phyloP scores from a whole-genome alignment of 2,329 filamentous ascomycete species.

The Trichoderma afroharzianum region DNA sequence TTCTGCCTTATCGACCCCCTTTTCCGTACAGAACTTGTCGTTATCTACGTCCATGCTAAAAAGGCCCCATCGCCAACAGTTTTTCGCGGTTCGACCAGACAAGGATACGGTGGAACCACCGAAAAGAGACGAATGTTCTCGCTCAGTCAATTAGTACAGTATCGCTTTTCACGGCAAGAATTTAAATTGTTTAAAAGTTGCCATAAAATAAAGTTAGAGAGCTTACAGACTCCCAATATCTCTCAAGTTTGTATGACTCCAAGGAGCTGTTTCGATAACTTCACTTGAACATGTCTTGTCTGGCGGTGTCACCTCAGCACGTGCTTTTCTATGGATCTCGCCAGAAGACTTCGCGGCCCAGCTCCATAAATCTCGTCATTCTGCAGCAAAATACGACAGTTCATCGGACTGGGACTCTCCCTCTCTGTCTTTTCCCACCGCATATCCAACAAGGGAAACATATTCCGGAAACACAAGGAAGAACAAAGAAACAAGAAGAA shows the following conservation, averaged over 20 bases:
- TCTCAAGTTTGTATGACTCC: neutral
- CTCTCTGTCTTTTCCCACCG: neutral
- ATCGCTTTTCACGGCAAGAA: too few relatives aligned
- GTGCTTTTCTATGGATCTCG: neutral
- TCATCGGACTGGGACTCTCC: too few relatives aligned
- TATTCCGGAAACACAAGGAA: neutral
- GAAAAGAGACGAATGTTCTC: neutral
- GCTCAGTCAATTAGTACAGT: too few relatives aligned
- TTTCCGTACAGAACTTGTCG: neutral
- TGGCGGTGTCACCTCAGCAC: neutral
- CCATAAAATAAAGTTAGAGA: neutral
- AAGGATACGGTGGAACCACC: neutral
- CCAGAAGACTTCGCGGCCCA: neutral
- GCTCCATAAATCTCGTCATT: neutral
- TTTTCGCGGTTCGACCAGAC: neutral
- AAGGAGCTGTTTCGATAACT: neutral
- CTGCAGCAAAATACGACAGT: neutral
- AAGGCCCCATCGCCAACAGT: neutral
- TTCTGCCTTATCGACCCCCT: neutral
- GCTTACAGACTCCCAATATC: neutral
- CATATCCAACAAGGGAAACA: neutral
- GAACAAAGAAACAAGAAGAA: neutral
- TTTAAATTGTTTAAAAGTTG: neutral
- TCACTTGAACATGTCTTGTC: rapidly evolving
- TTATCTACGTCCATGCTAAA: neutral